Evolutionary conservation across 1,284 basidiomycete species (phyloP), one percentile per base, ranked within the genome.

Genomic region (Microbotryomycetes sp.): DNA sequence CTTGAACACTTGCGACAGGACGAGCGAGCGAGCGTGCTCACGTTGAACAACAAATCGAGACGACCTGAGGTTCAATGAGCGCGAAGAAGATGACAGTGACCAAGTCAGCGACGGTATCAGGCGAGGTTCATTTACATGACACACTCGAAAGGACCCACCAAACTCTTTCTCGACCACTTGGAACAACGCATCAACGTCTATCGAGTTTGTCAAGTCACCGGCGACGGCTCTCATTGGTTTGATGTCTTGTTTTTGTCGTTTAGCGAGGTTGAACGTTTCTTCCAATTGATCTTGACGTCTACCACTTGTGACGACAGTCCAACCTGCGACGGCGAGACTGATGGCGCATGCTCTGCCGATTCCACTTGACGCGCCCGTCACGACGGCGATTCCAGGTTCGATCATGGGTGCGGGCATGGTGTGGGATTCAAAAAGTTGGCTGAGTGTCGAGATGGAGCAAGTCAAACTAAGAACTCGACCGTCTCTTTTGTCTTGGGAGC

Each of bases 11-110:
- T n/a, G n/a, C n/a, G n/a, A n/a, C n/a, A n/a, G n/a, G n/a, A n/a
- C n/a, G n/a, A n/a, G n/a, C n/a, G n/a, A n/a, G n/a, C n/a, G n/a
- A n/a, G n/a, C n/a, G n/a, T 30, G 69, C 81, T 74, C 70, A 85
- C 88, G 73, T 91, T 90, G 78, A 90, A 91, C 19, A 87, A 70
- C n/a, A 89, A 70, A 72, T 91, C 88, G 25, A 90, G 71, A 2
- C 85, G 80, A 6, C 85, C 85, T 86, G 64, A 29, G 25, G 14
- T 28, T 49, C n/a, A 54, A 5, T 15, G 28, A 30, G 46, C 23
- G 54, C 30, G 6, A 32, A 14, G 64, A 50, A 25, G 19, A 7
- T 29, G 19, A 19, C 36, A 42, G 9, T 42, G 36, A 42, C 12
- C 36, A 57, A 42, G 36, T 42, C 36, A 42, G 36, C 36, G 15